Conservation (phyloP, 352 stramenopile species). For the Pythium graminicola region DNA sequence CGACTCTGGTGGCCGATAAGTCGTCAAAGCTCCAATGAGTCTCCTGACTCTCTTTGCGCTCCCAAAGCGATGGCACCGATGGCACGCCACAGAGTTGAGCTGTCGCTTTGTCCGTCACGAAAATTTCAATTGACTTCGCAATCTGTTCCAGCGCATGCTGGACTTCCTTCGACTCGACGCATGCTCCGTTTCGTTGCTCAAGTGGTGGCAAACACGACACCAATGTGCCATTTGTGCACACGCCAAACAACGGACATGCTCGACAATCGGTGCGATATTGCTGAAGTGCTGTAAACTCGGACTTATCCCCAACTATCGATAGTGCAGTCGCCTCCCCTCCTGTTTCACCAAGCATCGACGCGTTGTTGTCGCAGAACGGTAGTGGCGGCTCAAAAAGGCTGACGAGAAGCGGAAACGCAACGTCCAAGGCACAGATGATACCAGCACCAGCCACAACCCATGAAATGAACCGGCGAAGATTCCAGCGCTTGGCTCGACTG, state of each 20-base stretch:
- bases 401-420: slow-evolving; percentile 33
- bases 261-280: slow-evolving; percentile 43
- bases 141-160: slow-evolving; percentile 40
- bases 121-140: slow-evolving; percentile 39
- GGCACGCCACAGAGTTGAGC: slow-evolving; percentile 33
- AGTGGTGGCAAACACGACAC: slow-evolving; percentile 44
- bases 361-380: slow-evolving; percentile 50
- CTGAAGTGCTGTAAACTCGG: slow-evolving; percentile 43
- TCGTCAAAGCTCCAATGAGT: slow-evolving; percentile 7
- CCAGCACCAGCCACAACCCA: slow-evolving; percentile 31
- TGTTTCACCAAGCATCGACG: slow-evolving; percentile 4
- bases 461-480: slow-evolving; percentile 32
- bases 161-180: slow-evolving; percentile 48
- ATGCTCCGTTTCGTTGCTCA: slow-evolving; percentile 40
- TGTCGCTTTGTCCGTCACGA: slow-evolving; percentile 31
- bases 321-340: slow-evolving; percentile 23
- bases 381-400: slow-evolving; percentile 29
- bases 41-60: neutral
- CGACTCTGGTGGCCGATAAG: slow-evolving; percentile 21
- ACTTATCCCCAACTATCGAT: slow-evolving; percentile 21
- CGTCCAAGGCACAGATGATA: slow-evolving; percentile 37
- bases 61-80: slow-evolving; percentile 25
- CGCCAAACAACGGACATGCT: slow-evolving; percentile 53
- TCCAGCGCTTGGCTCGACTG: slow-evolving; percentile 33
- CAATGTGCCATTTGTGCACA: slow-evolving; percentile 43